phyloP scores from a whole-genome alignment of 768 basidiomycete species.

The Basidioascus undulatus region DNA sequence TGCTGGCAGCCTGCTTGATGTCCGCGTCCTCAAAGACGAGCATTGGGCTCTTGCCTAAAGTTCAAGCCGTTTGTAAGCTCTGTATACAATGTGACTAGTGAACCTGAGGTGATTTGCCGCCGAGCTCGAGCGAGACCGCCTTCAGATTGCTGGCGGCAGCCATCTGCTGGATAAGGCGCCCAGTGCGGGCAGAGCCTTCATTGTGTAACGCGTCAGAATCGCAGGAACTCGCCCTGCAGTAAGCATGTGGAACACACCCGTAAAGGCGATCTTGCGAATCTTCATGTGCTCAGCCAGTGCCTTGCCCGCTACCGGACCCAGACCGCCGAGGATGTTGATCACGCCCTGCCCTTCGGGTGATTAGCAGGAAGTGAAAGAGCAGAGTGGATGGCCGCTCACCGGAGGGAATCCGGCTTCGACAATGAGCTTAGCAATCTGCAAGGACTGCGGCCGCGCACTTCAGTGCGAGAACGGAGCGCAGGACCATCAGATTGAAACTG shows the following conservation, averaged over 20 bases:
- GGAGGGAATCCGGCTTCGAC: constrained; percentile 11
- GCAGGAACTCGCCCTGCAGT: background rate
- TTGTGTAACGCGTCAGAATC: background rate
- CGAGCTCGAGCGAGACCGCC: constrained; percentile 14
- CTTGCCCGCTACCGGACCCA: constrained; percentile 6
- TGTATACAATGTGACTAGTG: too few species aligned
- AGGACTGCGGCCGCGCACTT: background rate
- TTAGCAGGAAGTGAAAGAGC: too few species aligned
- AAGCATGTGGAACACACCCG: background rate
- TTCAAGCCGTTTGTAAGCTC: too few species aligned
- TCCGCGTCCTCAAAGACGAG: background rate
- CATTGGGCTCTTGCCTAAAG: background rate
- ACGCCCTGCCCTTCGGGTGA: too few species aligned
- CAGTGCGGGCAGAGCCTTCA: background rate
- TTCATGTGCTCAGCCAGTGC: constrained; percentile 10
- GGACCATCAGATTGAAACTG: background rate
- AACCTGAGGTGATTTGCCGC: constrained; percentile 4
- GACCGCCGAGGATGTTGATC: constrained; percentile 9
- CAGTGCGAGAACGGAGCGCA: background rate
- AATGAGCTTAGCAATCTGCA: constrained; percentile 2
- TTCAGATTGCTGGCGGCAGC: constrained; percentile 13
- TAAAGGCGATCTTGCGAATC: constrained; percentile 15
- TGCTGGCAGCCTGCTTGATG: background rate
- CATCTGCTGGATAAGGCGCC: constrained; percentile 7
- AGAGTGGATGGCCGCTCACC: too few species aligned